Base-by-base conservation (phyloP, 2,329 filamentous ascomycete genomes). In the Stagonosporopsis tanaceti region DNA sequence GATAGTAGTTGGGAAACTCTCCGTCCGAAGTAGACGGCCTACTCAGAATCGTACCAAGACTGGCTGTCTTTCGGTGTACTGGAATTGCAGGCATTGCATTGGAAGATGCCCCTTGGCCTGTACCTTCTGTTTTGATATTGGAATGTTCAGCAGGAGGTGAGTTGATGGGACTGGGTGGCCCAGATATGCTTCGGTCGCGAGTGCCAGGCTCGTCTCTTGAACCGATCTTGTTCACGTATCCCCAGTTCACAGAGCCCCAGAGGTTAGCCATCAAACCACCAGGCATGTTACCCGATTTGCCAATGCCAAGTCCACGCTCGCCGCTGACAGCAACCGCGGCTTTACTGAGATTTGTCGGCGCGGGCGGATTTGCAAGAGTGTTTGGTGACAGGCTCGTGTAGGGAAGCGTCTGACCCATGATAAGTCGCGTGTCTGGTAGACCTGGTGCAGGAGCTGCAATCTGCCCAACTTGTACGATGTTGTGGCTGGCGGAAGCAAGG, bases 171-270 rank as follows among this genome's bases (percentile, higher is more conserved):
- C 73, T 78, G 32, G 75, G 70, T 34, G 76, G 71, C 35, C 68
- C 69, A 32, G 75, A 76, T 9, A 66, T 57, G 40, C 66, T 72
- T 22, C 69, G 66, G 25, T 76, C 71, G 9, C 65, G 67, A 15
- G 50, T 59, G 4, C 51, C 45, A 7, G 76, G 77, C 27, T 80
- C 66, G n/a, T 85, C 82, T 42, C 85, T 84, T 20, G 80, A 78
- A 64, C 84, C 85, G 34, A 89, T 73, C 32, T 83, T 82, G 63
- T 89, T 89, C 57, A 90, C 78, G 62, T 86, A 85, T 14, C 86
- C 86, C 91, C 93, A 97, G 44, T 93, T 89, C 54, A 87, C 90
- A 69, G 89, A 96, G 47, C 94, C 94, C 94, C 94, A 98, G 53
- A 96, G 85, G 73, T 98, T 98, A 30, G 93, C 93, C 81, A 97